Conservation (phyloP, 345 rosid species). For the Eucalyptus curtisii region DNA sequence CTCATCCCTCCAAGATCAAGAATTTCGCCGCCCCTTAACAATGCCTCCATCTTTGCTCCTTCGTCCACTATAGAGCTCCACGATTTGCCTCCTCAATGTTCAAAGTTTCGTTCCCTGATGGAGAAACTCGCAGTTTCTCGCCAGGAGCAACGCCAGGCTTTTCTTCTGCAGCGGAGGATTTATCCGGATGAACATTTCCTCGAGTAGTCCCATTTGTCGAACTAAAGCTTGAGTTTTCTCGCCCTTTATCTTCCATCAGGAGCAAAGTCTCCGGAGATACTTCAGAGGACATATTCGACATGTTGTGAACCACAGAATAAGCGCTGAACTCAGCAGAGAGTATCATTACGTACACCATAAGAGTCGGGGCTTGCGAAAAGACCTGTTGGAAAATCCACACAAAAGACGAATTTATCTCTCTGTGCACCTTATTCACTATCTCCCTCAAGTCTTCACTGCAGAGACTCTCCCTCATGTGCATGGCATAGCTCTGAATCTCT, state of each 20-base stretch:
- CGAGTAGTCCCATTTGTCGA: background rate
- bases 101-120: background rate
- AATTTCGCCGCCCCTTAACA: background rate
- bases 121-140: background rate
- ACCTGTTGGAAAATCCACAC: conserved; percentile 65
- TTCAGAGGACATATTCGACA: background rate
- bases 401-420: conserved; percentile 45
- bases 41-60: conserved; percentile 23
- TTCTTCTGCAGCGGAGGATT: background rate
- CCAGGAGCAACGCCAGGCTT: background rate
- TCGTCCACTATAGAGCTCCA: conserved; percentile 48
- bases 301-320: conserved; percentile 35
- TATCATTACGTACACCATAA: conserved; percentile 69
- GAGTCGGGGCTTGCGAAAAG: conserved; percentile 51
- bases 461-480: conserved; percentile 21
- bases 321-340: conserved; percentile 56
- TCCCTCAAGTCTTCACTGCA: conserved; percentile 26
- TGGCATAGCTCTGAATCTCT: conserved; percentile 53
- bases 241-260: background rate
- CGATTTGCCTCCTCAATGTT: conserved; percentile 14
- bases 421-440: conserved; percentile 19
- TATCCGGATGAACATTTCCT: background rate
- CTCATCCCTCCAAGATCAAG: conserved; percentile 21
- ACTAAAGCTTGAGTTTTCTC: background rate
- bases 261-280: background rate